A percentile compares a stretch with the other conserved stretches of the same genome.
These are phyloP conservation scores for Stemphylium lycopersici DNA, from an alignment of 2,329 filamentous ascomycete genomes.

Conservation along the genomic window DNA sequence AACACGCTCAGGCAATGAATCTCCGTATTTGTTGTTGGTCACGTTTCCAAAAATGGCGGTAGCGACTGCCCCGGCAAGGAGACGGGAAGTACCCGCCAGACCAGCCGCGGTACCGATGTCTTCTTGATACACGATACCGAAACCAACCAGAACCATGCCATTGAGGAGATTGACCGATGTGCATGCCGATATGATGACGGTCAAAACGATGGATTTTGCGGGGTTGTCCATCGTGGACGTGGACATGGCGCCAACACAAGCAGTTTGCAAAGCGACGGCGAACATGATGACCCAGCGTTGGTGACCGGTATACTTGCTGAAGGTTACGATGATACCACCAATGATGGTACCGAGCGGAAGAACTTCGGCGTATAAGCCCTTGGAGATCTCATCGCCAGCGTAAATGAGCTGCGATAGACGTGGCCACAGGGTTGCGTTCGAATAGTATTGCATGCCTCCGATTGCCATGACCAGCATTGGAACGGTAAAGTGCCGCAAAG, in stretches of 20 bases:
- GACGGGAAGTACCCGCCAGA: slow-evolving; percentile 35
- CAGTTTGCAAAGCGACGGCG: slow-evolving; percentile 37
- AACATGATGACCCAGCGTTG: slow-evolving; percentile 37
- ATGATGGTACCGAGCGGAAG: slow-evolving; percentile 35
- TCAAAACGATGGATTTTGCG: slow-evolving; percentile 32
- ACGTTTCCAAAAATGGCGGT: slow-evolving; percentile 39
- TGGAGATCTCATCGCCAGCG: slow-evolving; percentile 35
- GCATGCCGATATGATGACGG: slow-evolving; percentile 35
- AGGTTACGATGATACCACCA: slow-evolving; percentile 37
- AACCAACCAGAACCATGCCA: slow-evolving; percentile 39
- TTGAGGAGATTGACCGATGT: slow-evolving; percentile 39
- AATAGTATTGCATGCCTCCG: slow-evolving; percentile 40
- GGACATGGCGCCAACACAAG: slow-evolving; percentile 35
- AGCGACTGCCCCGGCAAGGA: slow-evolving; percentile 37
- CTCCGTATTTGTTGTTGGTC: slow-evolving; percentile 37
- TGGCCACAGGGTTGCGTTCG: slow-evolving; percentile 37
- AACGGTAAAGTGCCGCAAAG: slow-evolving; percentile 35
- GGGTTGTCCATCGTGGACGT: slow-evolving; percentile 35
- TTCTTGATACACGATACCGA: slow-evolving; percentile 39
- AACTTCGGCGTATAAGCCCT: slow-evolving; percentile 35
- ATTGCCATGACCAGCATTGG: slow-evolving; percentile 42
- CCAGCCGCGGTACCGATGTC: slow-evolving; percentile 42
- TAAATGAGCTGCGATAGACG: slow-evolving; percentile 38
- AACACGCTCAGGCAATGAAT: slow-evolving; percentile 20
- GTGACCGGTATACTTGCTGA: slow-evolving; percentile 36